A percentile compares a stretch with the other conserved stretches of the same genome.
phyloP scores from a whole-genome alignment of 441 rosid genomes.

The Breynia disticha region DNA sequence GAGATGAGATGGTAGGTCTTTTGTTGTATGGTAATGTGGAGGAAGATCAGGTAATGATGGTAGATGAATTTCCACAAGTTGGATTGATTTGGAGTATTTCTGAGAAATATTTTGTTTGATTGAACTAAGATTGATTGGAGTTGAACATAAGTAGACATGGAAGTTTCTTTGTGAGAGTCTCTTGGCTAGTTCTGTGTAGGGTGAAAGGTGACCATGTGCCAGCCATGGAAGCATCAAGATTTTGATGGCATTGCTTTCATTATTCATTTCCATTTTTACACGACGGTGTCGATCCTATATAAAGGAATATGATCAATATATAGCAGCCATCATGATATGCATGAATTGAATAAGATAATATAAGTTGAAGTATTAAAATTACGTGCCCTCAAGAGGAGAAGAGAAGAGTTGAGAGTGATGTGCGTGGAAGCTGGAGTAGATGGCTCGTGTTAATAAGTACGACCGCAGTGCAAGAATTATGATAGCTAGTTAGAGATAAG shows the following conservation, averaged over 20 bases:
- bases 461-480: too few species aligned
- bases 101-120: conserved; percentile 2
- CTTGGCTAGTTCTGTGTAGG: conserved; percentile 26
- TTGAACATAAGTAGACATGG: conserved; percentile 21
- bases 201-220: conserved; percentile 31
- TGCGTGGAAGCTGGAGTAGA: too few species aligned
- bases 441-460: too few species aligned
- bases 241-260: not conserved
- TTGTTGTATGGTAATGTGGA: conserved; percentile 29
- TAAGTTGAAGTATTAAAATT: too few species aligned
- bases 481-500: too few species aligned
- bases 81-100: conserved; percentile 9
- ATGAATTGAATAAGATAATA: too few species aligned
- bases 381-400: too few species aligned
- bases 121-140: conserved; percentile 15
- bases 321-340: too few species aligned
- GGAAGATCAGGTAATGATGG: conserved; percentile 20
- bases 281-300: not conserved
- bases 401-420: too few species aligned
- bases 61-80: conserved; percentile 25
- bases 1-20: conserved; percentile 25
- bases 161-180: conserved; percentile 14
- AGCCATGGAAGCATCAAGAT: conserved; percentile 25
- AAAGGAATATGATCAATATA: too few species aligned
- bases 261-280: not conserved